phyloP scores from a whole-genome alignment of 2,329 filamentous ascomycete genomes.

The Mycogone perniciosa region DNA sequence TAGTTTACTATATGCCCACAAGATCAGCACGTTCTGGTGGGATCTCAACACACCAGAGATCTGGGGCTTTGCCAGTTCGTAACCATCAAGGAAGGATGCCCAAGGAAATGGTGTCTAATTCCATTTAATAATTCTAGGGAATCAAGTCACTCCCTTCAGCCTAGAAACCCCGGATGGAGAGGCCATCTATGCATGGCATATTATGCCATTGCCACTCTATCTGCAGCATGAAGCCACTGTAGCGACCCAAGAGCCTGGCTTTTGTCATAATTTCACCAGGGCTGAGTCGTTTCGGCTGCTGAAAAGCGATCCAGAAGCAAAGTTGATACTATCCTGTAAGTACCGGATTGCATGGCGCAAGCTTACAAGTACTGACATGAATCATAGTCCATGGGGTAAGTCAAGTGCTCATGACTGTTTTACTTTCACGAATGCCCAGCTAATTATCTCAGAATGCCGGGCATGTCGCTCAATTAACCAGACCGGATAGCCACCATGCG shows the following conservation, averaged over 20 bases:
- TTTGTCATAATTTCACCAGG: constrained; percentile 47
- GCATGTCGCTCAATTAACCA: constrained; percentile 70
- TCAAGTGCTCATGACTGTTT: constrained; percentile 1
- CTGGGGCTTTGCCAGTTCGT: constrained; percentile 76
- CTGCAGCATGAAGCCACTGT: constrained; percentile 61
- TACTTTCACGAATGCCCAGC: constrained; percentile 25
- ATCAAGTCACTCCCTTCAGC: constrained; percentile 83
- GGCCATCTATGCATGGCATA: constrained; percentile 81
- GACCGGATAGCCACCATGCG: constrained; percentile 71
- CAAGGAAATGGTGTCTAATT: neutral
- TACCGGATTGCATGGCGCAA: constrained; percentile 13
- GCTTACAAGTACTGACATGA: neutral
- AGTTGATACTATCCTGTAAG: constrained; percentile 59
- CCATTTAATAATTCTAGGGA: constrained; percentile 44
- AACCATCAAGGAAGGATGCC: neutral
- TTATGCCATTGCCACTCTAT: constrained; percentile 74
- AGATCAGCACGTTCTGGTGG: constrained; percentile 65
- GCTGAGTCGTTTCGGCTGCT: constrained; percentile 56
- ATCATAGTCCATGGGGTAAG: constrained; percentile 56
- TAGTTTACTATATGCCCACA: constrained; percentile 80
- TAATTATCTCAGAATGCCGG: constrained; percentile 63
- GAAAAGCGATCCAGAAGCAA: constrained; percentile 55
- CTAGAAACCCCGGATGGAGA: constrained; percentile 69
- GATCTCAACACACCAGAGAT: constrained; percentile 70
- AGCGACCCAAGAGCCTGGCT: constrained; percentile 42